These are phyloP conservation scores for Halteria grandinella DNA, from an alignment of 73 alveolate genomes.

Conservation along the genomic window DNA sequence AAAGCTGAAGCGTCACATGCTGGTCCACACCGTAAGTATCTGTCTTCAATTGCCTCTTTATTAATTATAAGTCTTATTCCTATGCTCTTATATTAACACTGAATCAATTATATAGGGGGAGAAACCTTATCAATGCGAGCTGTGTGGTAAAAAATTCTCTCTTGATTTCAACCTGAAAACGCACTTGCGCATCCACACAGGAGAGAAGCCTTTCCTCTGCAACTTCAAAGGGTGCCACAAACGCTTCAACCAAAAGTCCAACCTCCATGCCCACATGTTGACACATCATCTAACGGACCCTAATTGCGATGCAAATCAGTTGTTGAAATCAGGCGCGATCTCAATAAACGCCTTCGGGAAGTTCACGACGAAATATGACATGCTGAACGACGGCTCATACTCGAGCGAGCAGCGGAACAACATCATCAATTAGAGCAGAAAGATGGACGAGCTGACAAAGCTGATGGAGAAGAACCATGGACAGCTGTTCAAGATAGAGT, in stretches of 20 bases:
- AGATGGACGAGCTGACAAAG: slow-evolving; percentile 18
- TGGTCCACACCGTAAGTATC: slow-evolving; percentile 79
- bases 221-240: slow-evolving; percentile 79
- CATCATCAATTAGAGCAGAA: slow-evolving; percentile 26
- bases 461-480: slow-evolving; percentile 41
- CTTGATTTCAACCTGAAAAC: slow-evolving; percentile 88
- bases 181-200: slow-evolving; percentile 91
- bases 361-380: neutral
- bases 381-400: slow-evolving; percentile 5
- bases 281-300: slow-evolving; percentile 72
- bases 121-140: slow-evolving; percentile 88
- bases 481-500: slow-evolving; percentile 6
- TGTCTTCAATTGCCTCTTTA: neutral
- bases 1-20: slow-evolving; percentile 83
- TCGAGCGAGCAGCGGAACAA: slow-evolving; percentile 18
- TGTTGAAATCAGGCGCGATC: slow-evolving; percentile 34
- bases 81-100: slow-evolving; percentile 72
- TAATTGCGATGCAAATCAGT: slow-evolving; percentile 49
- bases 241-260: slow-evolving; percentile 85
- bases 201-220: slow-evolving; percentile 93
- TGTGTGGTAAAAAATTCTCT: slow-evolving; percentile 86
- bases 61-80: slow-evolving; percentile 78
- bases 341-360: slow-evolving; percentile 20
- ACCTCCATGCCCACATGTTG: slow-evolving; percentile 82
- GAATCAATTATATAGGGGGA: slow-evolving; percentile 81